Conservation (phyloP, 1,139 yeast species). For the Hyphopichia burtonii region DNA sequence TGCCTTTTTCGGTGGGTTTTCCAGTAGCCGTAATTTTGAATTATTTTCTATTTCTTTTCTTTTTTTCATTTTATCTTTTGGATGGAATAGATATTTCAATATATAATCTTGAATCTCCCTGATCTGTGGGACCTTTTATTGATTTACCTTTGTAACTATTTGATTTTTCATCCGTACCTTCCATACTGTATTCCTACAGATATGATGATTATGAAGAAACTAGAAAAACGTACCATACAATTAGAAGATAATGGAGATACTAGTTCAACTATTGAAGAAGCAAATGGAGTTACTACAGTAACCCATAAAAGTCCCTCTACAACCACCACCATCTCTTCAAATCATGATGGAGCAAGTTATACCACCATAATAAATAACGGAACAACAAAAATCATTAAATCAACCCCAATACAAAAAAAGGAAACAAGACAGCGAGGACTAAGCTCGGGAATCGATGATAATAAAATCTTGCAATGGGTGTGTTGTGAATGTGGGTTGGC, state of each 20-base stretch:
- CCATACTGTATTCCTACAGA: too few relatives aligned
- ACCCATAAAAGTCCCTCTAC: neutral
- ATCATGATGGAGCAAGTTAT: neutral
- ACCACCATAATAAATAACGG: neutral
- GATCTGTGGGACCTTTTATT: too few relatives aligned
- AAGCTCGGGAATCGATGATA: slow-evolving; percentile 14
- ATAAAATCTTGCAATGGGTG: slow-evolving; percentile 52
- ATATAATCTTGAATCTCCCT: too few relatives aligned
- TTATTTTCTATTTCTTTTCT: too few relatives aligned
- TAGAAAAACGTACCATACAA: neutral
- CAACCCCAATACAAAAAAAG: neutral
- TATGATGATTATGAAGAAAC: too few relatives aligned
- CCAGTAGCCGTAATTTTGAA: too few relatives aligned
- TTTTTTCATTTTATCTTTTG: too few relatives aligned
- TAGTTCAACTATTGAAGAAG: neutral
- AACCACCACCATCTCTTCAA: slow-evolving; percentile 1
- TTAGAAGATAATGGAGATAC: neutral
- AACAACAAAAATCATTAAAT: slow-evolving; percentile 1
- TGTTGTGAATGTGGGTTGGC: slow-evolving; percentile 55
- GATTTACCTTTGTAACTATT: too few relatives aligned
- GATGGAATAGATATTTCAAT: too few relatives aligned
- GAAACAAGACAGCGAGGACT: neutral
- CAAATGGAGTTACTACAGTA: neutral
- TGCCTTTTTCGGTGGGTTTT: too few relatives aligned
- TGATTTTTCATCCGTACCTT: too few relatives aligned